Evolutionary conservation across 2,329 filamentous ascomycete genomes (phyloP).

Genomic region (Aaosphaeria pasadenensis): DNA sequence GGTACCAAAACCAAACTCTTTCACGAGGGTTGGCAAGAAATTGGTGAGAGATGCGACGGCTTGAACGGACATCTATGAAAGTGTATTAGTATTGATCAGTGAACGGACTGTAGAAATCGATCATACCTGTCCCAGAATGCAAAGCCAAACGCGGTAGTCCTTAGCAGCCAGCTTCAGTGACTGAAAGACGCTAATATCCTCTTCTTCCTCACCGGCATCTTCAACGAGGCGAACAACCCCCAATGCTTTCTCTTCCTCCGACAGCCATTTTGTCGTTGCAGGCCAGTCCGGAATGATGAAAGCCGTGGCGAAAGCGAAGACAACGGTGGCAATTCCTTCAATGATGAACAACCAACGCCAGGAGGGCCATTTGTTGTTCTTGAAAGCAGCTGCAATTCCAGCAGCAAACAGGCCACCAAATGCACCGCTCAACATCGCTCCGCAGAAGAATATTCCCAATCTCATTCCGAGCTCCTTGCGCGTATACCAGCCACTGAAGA

Average conservation of each 20-base stretch:
- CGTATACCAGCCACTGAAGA: neutral
- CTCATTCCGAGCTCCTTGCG: neutral
- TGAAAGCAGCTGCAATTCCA: neutral
- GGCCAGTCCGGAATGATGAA: neutral
- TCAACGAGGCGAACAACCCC: neutral
- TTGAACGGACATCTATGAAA: conserved; percentile 1
- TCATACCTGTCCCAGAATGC: neutral
- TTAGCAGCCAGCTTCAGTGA: conserved; percentile 1
- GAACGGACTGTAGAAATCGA: neutral
- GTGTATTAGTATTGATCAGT: neutral
- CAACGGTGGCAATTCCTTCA: neutral
- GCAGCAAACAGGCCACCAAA: neutral
- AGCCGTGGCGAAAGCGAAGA: neutral
- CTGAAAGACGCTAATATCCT: neutral
- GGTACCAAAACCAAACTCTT: neutral
- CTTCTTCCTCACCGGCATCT: neutral
- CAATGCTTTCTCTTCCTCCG: neutral
- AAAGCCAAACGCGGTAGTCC: conserved; percentile 1
- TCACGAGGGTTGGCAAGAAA: conserved; percentile 1
- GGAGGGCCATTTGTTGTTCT: neutral
- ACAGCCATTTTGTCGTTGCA: neutral
- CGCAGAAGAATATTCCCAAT: neutral
- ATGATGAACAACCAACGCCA: neutral
- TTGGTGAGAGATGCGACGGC: conserved; percentile 1
- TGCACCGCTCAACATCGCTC: neutral